Base-by-base conservation (phyloP, 2,329 filamentous ascomycete species). In the Helicocarpus griseus region DNA sequence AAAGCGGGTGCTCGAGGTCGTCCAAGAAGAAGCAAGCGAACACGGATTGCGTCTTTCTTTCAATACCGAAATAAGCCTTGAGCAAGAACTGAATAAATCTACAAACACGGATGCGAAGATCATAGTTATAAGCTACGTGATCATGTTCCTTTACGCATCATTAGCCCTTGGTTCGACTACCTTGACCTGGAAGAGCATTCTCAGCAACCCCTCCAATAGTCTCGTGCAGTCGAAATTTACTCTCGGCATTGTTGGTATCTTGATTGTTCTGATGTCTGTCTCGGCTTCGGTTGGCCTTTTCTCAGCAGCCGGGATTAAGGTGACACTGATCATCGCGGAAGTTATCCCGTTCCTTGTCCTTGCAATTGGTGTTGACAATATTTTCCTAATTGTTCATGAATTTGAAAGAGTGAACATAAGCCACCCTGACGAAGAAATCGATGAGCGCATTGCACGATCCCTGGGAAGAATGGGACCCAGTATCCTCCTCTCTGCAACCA, bases 101-200 rank as follows among this genome's bases (percentile, higher is more conserved):
- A 96, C 89, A 47, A 98, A 98, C 68, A 97, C 93, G 0, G 93
- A 98, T 68, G 94, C 91, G 41, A 96, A 91, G 68, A 98, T 98
- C 61, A 83, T 98, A 22, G 82, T 91, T 50, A 85, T 98, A 69
- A 97, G 91, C 76, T 98, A 98, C 71, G 78, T 97, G 57, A 88
- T 96, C 73, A 98, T 98, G 93, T 98, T 98, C 69, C 72, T 98
- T 56, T 98, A 98, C 64, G 93, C 90, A 3, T 97, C 91, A 5
- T 72, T 98, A 49, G 90, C 93, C 0, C 77, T 98, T 0, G 93
- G 93, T 0, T 95, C 90, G 1, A 93, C 87, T 0, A 89, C 86
- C 5, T 75, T 95, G 52, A 87, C 85, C 1, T 73, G 90, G 53
- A 81, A 79, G 59, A 86, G 91, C 52, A 73, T 97, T 43, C 70